phyloP scores from a whole-genome alignment of 2,329 filamentous ascomycete genomes.

The Grosmannia serpens region DNA sequence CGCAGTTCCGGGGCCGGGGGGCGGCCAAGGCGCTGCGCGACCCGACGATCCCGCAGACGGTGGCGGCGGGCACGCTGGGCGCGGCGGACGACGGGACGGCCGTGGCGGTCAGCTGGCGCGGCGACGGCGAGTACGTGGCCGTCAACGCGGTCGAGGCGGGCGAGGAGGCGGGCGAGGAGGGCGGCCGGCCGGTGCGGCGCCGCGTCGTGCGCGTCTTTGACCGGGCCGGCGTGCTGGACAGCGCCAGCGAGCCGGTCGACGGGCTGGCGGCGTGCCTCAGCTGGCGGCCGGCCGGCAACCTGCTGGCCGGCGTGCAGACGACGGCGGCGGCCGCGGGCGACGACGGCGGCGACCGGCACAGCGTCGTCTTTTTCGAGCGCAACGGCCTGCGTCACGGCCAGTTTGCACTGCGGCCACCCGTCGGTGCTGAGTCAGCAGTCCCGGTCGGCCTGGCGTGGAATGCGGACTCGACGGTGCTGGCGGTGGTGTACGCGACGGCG shows the following conservation, averaged over 20 bases:
- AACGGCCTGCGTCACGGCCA: slow-evolving; percentile 96
- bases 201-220: slow-evolving; percentile 84
- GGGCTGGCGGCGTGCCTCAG: slow-evolving; percentile 76
- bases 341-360: slow-evolving; percentile 31
- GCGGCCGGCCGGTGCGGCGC: slow-evolving; percentile 25
- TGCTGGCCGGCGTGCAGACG: slow-evolving; percentile 78
- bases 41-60: slow-evolving; percentile 85
- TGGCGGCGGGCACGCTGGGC: slow-evolving; percentile 74
- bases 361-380: slow-evolving; percentile 90
- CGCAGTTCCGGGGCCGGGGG: slow-evolving; percentile 88
- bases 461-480: slow-evolving; percentile 78
- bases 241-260: slow-evolving; percentile 90
- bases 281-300: slow-evolving; percentile 84
- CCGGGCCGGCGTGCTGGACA: slow-evolving; percentile 80
- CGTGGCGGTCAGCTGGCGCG: slow-evolving; percentile 78
- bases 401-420: slow-evolving; percentile 67
- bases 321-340: slow-evolving; percentile 15
- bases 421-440: slow-evolving; percentile 18
- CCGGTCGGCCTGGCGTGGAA: slow-evolving; percentile 74
- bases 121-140: slow-evolving; percentile 84
- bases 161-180: slow-evolving; percentile 12
- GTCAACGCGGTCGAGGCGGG: slow-evolving; percentile 60
- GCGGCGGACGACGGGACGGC: slow-evolving; percentile 53
- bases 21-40: slow-evolving; percentile 80
- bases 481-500: slow-evolving; percentile 60